phyloP scores from a whole-genome alignment of 768 basidiomycete genomes.

The Lactifluus subvellereus region DNA sequence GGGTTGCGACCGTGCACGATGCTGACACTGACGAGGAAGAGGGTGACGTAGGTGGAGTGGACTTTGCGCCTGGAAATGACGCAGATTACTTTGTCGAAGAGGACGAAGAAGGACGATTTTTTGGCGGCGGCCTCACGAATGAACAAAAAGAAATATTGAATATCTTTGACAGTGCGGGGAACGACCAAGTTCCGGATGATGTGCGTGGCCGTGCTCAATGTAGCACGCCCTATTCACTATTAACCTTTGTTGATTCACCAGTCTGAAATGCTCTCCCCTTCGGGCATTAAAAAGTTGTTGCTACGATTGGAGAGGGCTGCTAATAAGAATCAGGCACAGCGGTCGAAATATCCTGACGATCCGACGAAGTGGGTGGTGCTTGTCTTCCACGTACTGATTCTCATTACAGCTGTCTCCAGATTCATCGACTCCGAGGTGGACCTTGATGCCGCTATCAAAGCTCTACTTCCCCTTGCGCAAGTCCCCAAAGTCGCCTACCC shows the following conservation, averaged over 20 bases:
- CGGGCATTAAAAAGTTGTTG: conserved; percentile 66
- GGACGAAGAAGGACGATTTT: conserved; percentile 89
- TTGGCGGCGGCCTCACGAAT: conserved; percentile 85
- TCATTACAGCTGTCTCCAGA: conserved; percentile 38
- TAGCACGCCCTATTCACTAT: conserved; percentile 12
- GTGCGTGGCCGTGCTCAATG: conserved; percentile 40
- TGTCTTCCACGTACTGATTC: not conserved
- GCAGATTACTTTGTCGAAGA: conserved; percentile 89
- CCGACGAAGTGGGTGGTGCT: conserved; percentile 67
- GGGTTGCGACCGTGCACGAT: conserved; percentile 56
- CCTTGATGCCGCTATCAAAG: conserved; percentile 81
- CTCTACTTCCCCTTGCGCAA: conserved; percentile 84
- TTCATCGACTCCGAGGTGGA: conserved; percentile 99
- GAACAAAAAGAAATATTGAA: conserved; percentile 95
- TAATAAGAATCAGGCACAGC: conserved; percentile 92
- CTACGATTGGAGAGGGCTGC: conserved; percentile 81
- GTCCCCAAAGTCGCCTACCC: conserved; percentile 79
- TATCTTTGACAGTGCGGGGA: conserved; percentile 78
- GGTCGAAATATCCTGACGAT: conserved; percentile 92
- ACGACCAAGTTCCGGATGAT: conserved; percentile 58
- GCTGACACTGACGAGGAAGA: conserved; percentile 46
- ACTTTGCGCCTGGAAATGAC: conserved; percentile 81
- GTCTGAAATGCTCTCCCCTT: conserved; percentile 64
- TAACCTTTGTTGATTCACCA: conserved; percentile 26
- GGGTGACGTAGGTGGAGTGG: conserved; percentile 28